These are phyloP conservation scores for Cymbopogon flexuosus DNA, from an alignment of 202 grass and related monocot genomes.

Conservation along the genomic window DNA sequence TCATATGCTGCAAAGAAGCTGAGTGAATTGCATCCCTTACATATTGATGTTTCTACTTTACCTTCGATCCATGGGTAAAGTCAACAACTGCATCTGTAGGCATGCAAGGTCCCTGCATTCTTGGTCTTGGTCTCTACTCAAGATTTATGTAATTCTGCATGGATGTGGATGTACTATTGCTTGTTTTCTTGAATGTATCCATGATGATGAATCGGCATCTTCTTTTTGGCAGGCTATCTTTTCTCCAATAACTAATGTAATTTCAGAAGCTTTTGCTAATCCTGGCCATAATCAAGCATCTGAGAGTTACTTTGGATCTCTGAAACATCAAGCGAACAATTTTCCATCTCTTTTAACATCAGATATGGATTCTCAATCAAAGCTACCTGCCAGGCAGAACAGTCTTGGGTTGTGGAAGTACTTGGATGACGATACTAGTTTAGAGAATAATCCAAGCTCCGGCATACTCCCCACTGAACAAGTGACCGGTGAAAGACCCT, in stretches of 20 bases:
- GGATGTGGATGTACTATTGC: not conserved
- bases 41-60: not conserved
- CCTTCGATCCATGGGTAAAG: not conserved
- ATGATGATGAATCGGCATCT: not conserved
- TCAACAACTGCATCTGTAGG: not conserved
- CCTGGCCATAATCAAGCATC: conserved; percentile 29
- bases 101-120: not conserved
- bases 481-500: conserved; percentile 27
- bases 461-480: not conserved
- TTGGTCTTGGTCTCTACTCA: not conserved
- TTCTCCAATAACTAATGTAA: conserved; percentile 24
- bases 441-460: conserved; percentile 36
- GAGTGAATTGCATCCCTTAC: not conserved
- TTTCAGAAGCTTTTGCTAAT: conserved; percentile 34
- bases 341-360: conserved; percentile 19
- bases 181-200: conserved; percentile 25
- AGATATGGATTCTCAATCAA: conserved; percentile 42
- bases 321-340: conserved; percentile 39
- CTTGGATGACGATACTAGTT: conserved; percentile 42
- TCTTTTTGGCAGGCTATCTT: conserved; percentile 34
- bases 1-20: not conserved
- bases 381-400: conserved; percentile 42
- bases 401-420: conserved; percentile 62
- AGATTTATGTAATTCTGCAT: not conserved
- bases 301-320: conserved; percentile 24